phyloP scores from a whole-genome alignment of 2,329 filamentous ascomycete species.

The Diaporthe vexans region DNA sequence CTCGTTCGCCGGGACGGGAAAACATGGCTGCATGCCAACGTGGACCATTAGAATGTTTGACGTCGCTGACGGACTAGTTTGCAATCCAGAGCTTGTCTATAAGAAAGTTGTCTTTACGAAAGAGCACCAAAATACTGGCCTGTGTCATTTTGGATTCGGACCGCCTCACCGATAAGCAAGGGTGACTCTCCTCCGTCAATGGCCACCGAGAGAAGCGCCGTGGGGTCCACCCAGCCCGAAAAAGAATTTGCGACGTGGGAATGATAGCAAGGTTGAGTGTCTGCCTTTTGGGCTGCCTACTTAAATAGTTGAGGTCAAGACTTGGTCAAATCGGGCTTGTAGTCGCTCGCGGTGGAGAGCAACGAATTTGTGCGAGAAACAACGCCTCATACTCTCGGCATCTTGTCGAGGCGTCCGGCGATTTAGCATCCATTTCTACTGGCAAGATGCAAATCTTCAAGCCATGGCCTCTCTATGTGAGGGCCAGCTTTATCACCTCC shows the following conservation, averaged over 20 bases:
- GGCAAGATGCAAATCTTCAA: conserved; percentile 18
- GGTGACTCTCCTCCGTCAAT: conserved; percentile 28
- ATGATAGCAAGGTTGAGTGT: neutral
- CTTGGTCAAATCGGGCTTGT: neutral
- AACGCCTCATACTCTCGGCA: too few species aligned
- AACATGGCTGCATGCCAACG: neutral
- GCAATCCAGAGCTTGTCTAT: neutral
- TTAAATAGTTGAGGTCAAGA: neutral
- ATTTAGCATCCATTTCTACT: neutral
- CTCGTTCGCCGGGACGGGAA: neutral
- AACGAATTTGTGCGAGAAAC: neutral
- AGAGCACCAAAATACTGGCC: neutral
- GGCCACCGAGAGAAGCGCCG: conserved; percentile 24
- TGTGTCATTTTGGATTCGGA: neutral
- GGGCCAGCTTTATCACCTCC: conserved; percentile 43
- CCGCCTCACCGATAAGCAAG: conserved; percentile 21
- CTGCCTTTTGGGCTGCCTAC: neutral
- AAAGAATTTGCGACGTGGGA: conserved; percentile 5
- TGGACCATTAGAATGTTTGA: neutral
- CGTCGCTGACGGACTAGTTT: neutral
- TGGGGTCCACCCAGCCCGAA: conserved; percentile 5
- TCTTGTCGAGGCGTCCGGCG: neutral
- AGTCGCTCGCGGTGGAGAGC: neutral
- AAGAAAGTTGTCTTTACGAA: neutral
- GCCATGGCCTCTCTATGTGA: conserved; percentile 42